phyloP scores from a whole-genome alignment of 805 yeast species.

The Nakazawaea holstii region DNA sequence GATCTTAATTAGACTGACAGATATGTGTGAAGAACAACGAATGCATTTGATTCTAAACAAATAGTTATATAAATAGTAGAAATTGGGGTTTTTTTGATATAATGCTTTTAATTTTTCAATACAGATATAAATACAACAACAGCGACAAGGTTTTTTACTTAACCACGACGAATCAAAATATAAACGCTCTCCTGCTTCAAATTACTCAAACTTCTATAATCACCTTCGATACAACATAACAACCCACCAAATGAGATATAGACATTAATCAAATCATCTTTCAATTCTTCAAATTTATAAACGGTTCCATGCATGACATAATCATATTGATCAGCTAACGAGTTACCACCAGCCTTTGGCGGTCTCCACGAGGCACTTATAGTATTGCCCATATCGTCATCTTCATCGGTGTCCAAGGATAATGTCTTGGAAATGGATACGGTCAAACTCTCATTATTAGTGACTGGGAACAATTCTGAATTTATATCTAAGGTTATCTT shows the following conservation, averaged over 20 bases:
- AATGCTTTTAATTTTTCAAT: too few relatives aligned
- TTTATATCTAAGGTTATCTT: slow-evolving; percentile 85
- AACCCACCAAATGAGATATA: slow-evolving; percentile 96
- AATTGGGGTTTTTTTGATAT: background rate
- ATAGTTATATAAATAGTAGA: background rate
- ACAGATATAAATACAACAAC: too few relatives aligned
- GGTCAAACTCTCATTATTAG: slow-evolving; percentile 70
- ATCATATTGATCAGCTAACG: slow-evolving; percentile 94
- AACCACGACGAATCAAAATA: slow-evolving; percentile 67
- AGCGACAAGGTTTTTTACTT: slow-evolving; percentile 22
- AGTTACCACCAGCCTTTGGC: slow-evolving; percentile 76
- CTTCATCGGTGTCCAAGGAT: slow-evolving; percentile 42
- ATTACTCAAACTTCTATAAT: slow-evolving; percentile 79
- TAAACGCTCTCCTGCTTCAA: slow-evolving; percentile 94
- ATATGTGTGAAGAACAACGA: too few relatives aligned
- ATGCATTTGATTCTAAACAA: slow-evolving; percentile 24
- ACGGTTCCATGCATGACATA: slow-evolving; percentile 98
- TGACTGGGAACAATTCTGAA: slow-evolving; percentile 86
- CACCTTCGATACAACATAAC: slow-evolving; percentile 90
- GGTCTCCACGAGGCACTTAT: slow-evolving; percentile 72
- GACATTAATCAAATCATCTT: slow-evolving; percentile 67
- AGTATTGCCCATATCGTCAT: slow-evolving; percentile 40
- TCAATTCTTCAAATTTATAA: slow-evolving; percentile 88
- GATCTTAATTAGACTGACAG: slow-evolving; percentile 24
- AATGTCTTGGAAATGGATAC: slow-evolving; percentile 80